Base-by-base conservation (phyloP, 768 basidiomycete species). In the Phanerodontia chrysosporium region DNA sequence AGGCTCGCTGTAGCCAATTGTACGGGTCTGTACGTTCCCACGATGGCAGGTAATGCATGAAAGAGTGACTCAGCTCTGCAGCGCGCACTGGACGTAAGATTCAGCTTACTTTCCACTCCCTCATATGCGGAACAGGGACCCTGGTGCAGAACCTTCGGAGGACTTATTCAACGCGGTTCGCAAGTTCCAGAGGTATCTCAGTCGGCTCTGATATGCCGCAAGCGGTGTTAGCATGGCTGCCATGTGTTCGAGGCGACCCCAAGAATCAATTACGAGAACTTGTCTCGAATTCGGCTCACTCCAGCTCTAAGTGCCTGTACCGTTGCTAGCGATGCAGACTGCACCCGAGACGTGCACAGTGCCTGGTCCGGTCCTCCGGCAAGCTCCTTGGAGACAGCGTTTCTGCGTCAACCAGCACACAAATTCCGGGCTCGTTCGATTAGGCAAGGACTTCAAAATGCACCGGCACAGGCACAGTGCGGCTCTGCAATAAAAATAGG, bases 221-320 rank as follows among this genome's bases (percentile, higher is more conserved):
- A 10, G 49, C 49, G 49, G 29, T 49, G 49, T 35, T 58, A 49
- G 57, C 57, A 52, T 58, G 57, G 51, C 51, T 22, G 51, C 58
- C 58, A 59, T 59, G 58, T 52, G 58, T 35, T 44, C 58, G 51
- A 59, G 58, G 36, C 52, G 45, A 28, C 51, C 16, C 46, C 21
- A 48, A 48, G 46, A 48, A 6, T 48, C 46, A 5, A 28, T 24
- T 25, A 10, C 24, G 9, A 48, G 39, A 42, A 42, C 39, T 42
- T 18, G 8, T 10, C 39, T 42, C 39, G 18, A 42, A 42, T 42
- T 18, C 39, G 39, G 39, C 39, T 42, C 39, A 42, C 10, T 18
- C 39, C 39, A 42, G 39, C 39, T 42, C 39, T 42, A 42, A 42
- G 39, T 42, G 39, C 39, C 39, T 18, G 4, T 18, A 18, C 18